Percentiles rank a stretch among this genome's conserved stretches.
Evolutionary conservation across 371 early-diverging fungal genomes (phyloP).

Genomic region (Massospora cicadina): DNA sequence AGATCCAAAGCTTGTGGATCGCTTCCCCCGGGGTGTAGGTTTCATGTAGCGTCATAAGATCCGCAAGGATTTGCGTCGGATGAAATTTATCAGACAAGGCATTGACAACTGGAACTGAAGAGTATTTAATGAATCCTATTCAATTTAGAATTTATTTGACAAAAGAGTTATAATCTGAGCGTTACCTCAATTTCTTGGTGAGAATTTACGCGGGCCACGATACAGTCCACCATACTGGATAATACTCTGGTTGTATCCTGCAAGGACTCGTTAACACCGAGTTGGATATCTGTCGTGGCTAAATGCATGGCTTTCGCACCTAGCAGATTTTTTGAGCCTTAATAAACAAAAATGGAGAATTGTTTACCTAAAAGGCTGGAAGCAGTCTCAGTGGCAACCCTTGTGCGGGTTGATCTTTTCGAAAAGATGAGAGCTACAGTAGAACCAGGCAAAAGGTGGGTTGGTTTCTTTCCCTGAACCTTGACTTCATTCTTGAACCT

Average conservation of each 20-base stretch:
- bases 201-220: constrained; percentile 78
- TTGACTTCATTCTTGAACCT: constrained; percentile 32
- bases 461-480: constrained; percentile 23
- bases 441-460: constrained; percentile 44
- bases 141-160: not conserved
- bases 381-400: constrained; percentile 87
- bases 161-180: not conserved
- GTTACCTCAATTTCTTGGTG: constrained; percentile 72
- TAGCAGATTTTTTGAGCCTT: constrained; percentile 12
- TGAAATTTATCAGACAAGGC: constrained; percentile 84
- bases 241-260: constrained; percentile 77
- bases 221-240: constrained; percentile 81
- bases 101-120: constrained; percentile 83
- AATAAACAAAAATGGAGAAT: constrained; percentile 4
- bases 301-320: constrained; percentile 91
- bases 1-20: constrained; percentile 17
- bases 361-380: constrained; percentile 53
- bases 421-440: constrained; percentile 77
- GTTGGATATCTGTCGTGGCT: constrained; percentile 81
- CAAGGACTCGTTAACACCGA: constrained; percentile 82
- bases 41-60: constrained; percentile 86
- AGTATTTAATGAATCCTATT: constrained; percentile 59
- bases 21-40: constrained; percentile 16
- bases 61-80: constrained; percentile 91
- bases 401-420: constrained; percentile 87